Base-by-base conservation (phyloP, 2,329 filamentous ascomycete genomes). In the Ceratocystiopsis minuta region DNA sequence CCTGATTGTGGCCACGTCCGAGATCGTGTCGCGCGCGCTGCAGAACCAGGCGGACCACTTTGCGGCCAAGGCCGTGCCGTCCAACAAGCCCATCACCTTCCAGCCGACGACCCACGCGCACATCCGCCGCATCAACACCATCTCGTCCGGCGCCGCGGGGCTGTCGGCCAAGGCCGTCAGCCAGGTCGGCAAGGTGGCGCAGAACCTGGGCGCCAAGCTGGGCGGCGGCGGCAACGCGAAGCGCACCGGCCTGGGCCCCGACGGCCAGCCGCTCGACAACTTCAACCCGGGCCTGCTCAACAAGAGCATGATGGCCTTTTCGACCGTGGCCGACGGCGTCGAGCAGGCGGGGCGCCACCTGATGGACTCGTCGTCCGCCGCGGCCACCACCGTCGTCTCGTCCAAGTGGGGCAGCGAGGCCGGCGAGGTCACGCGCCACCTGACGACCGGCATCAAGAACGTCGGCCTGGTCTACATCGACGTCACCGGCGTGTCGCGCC, bases 401-500 rank as follows among this genome's bases (percentile, higher is more conserved):
- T 90, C 96, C 60, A 78, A 76, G 48, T 98, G 87, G 65, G 90
- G 90, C 5, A 55, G 71, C 1, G 85, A 98, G 59, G 90, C 90
- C 0, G 84, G 86, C 15, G 69, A 78, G 33, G 67, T 96, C 15
- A 79, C 85, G 2, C 68, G 69, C 36, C 69, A 82, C 41, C 60
- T 98, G 16, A 82, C 85, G 1, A 79, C 84, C 6, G 88, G 87
- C 18, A 78, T 95, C 53, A 94, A 90, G 68, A 98, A 96, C 50
- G 90, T 96, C 9, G 90, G 87, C 6, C 68, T 98, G 24, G 90
- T 98, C 31, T 98, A 98, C 56, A 94, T 98, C 46, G 90, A 98
- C 52, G 88, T 92, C 2, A 80, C 87, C 0, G 90, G 90, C 33
- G 90, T 98, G 2, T 93, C 83, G 43, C 71, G 90, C 36, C 75